phyloP scores from a whole-genome alignment of 75 land plant species.

The Pinus albicaulis region DNA sequence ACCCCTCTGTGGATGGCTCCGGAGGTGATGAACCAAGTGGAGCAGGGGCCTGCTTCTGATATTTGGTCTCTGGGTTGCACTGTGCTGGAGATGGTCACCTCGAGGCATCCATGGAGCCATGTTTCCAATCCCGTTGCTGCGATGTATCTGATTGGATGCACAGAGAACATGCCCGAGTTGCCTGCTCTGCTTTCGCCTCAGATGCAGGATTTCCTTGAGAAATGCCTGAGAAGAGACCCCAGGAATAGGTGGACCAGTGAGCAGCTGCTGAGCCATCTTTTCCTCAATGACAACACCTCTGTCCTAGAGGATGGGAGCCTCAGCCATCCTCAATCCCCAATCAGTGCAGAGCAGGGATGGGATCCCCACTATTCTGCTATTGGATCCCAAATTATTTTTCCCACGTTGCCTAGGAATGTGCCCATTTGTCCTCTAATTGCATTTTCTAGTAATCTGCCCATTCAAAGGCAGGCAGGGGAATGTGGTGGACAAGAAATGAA shows the following conservation, averaged over 20 bases:
- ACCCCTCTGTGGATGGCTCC: slow-evolving; percentile 88
- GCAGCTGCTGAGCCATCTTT: slow-evolving; percentile 52
- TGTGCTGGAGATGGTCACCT: slow-evolving; percentile 64
- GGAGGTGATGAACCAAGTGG: slow-evolving; percentile 49
- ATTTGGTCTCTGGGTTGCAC: slow-evolving; percentile 85
- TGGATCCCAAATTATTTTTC: too few relatives aligned
- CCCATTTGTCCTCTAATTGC: too few relatives aligned
- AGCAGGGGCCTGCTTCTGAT: slow-evolving; percentile 40
- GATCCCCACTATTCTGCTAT: neutral
- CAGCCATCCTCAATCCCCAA: neutral
- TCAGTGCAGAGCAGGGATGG: neutral
- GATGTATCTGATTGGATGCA: slow-evolving; percentile 45
- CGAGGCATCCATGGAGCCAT: slow-evolving; percentile 43
- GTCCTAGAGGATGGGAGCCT: neutral
- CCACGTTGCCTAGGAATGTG: too few relatives aligned
- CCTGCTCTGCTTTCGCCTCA: slow-evolving; percentile 32
- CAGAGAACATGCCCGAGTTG: slow-evolving; percentile 36
- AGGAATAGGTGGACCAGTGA: slow-evolving; percentile 53
- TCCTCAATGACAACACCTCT: slow-evolving; percentile 4
- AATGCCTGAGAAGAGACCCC: slow-evolving; percentile 58
- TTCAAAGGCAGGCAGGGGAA: too few relatives aligned
- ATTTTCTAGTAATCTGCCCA: neutral
- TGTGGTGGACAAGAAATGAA: too few relatives aligned
- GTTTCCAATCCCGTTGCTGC: slow-evolving; percentile 7
- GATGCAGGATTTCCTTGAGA: slow-evolving; percentile 52